Conservation (phyloP, 108 stramenopile genomes). For the Cylindrotheca fusiformis region DNA sequence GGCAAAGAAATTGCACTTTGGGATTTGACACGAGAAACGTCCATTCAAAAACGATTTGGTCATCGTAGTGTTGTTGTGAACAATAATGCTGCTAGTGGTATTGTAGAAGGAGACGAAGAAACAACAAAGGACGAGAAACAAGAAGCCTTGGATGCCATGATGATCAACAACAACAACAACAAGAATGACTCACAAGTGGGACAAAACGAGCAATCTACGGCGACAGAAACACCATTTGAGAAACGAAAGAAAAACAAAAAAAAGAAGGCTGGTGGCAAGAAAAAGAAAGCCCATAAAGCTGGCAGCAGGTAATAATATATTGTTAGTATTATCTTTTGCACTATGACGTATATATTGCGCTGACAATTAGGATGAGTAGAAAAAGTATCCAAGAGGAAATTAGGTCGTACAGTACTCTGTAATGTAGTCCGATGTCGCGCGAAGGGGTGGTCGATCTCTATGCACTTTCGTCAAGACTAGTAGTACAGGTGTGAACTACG, state of each 20-base stretch:
- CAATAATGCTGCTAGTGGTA: constrained; percentile 19
- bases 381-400: too few species aligned
- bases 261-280: constrained; percentile 62
- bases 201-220: constrained; percentile 27
- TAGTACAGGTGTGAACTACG: too few species aligned
- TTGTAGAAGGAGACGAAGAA: not conserved
- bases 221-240: constrained; percentile 29
- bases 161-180: constrained; percentile 30
- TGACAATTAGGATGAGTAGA: too few species aligned
- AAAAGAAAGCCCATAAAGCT: constrained; percentile 57
- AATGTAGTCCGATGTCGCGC: too few species aligned
- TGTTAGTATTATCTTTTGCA: too few species aligned
- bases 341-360: too few species aligned
- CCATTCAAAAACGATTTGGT: constrained; percentile 73
- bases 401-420: too few species aligned
- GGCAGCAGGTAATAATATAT: not conserved
- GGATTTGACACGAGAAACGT: constrained; percentile 80
- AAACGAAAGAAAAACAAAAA: constrained; percentile 57
- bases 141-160: constrained; percentile 73
- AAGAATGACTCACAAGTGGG: constrained; percentile 20
- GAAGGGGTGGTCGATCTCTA: too few species aligned
- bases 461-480: too few species aligned
- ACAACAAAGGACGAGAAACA: constrained; percentile 9
- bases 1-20: constrained; percentile 91
- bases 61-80: too few species aligned